Evolutionary conservation across 148 eudicot genomes (phyloP), one percentile per base, ranked within the genome.

Genomic region (Diospyros kaki): DNA sequence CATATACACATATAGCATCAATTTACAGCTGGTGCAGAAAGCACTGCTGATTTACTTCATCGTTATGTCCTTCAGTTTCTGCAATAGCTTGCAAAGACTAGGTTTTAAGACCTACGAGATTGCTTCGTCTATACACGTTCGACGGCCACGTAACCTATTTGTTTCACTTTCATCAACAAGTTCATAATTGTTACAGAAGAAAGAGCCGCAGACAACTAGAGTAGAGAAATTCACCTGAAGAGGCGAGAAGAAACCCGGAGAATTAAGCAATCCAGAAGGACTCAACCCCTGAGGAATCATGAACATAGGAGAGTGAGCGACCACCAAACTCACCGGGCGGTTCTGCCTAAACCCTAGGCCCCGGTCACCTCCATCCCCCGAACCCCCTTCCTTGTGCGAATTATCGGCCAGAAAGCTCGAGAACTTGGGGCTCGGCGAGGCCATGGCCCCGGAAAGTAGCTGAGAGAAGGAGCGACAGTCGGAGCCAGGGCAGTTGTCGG

Each of bases 231-330:
- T 45, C 63, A 70, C 75, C 75, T 39, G 66, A 61, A 48, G 40
- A 44, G 83, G 46, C 6, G 89, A 80, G 42, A 89, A 82, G 73
- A 90, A 90, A 11, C 91, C 83, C 3, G 98, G 93, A 0, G 98
- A 91, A 68, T 74, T 86, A 68, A 93, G 87, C 64, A 94, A 89
- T 13, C 87, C 84, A 17, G 91, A 83, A 54, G 98, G 98, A 40
- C 93, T 94, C 71, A 90, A 75, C 69, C 90, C 98, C 1, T 93
- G 86, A 39, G 97, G 89, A n/a, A 87, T 71, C 83, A 79, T 74
- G 56, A 89, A 89, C 77, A 86, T 75, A 9, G 92, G 87, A 40
- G 92, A 68, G 17, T 71, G 80, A 52, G 81, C 80, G 64, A 85
- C 78, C 84, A 80, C 81, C 87, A 81, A 76, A 71, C 77, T 84